Conservation (phyloP, 345 rosid species). For the Linum lewisii region DNA sequence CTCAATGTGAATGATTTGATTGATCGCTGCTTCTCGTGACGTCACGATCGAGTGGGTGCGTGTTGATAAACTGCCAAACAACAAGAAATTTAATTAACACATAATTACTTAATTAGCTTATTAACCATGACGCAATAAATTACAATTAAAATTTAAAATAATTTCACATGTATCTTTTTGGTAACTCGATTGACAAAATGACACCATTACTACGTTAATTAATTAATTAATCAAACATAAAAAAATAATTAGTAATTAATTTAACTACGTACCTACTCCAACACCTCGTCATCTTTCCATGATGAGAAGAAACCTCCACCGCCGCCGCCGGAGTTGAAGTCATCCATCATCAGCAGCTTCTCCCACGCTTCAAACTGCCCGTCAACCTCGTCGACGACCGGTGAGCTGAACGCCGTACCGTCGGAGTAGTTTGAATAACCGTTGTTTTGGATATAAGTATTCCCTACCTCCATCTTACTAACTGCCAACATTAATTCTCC, state of each 20-base stretch:
- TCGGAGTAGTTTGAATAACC: constrained; percentile 12
- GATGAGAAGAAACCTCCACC: constrained; percentile 19
- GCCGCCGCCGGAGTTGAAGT: constrained; percentile 20
- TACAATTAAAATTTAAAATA: no score
- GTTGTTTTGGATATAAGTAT: background rate
- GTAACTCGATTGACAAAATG: no score
- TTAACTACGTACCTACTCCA: constrained; percentile 31
- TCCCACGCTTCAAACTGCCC: constrained; percentile 38
- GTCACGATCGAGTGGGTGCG: no score
- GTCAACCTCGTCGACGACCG: background rate
- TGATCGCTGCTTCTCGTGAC: no score
- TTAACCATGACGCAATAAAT: no score
- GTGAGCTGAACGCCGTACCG: constrained; percentile 12
- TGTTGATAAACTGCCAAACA: no score
- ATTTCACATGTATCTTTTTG: no score
- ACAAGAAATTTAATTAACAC: no score
- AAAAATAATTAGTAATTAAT: background rate
- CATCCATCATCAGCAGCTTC: constrained; percentile 40
- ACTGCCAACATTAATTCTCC: background rate
- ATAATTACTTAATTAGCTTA: no score
- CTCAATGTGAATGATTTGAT: no score
- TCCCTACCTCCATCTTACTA: background rate
- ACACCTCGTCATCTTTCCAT: constrained; percentile 45
- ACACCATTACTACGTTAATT: no score
- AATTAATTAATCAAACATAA: no score